These are phyloP conservation scores for Teunomyces panamensis DNA, from an alignment of 805 yeast genomes.

Conservation along the genomic window DNA sequence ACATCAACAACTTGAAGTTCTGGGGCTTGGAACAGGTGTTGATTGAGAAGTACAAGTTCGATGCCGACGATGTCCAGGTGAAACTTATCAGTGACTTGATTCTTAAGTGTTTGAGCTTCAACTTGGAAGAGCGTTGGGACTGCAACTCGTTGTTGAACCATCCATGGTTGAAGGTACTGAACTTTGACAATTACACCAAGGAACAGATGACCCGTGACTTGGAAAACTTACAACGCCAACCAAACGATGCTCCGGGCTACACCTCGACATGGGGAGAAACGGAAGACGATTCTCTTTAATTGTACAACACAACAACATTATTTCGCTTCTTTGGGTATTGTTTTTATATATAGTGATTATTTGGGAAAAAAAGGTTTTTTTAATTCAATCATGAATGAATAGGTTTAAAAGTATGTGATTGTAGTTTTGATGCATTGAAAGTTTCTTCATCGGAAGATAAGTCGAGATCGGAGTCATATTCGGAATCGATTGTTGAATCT, in stretches of 20 bases:
- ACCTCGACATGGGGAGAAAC: constrained; percentile 22
- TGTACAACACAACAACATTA: not conserved
- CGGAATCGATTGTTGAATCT: constrained; percentile 22
- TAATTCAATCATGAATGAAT: not conserved
- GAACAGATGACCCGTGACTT: constrained; percentile 12
- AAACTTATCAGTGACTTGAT: constrained; percentile 46
- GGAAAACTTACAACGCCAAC: constrained; percentile 20
- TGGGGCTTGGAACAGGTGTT: constrained; percentile 52
- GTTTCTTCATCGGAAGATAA: constrained; percentile 17
- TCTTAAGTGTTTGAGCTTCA: constrained; percentile 46
- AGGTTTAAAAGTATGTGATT: constrained; percentile 2
- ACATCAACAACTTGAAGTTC: constrained; percentile 46
- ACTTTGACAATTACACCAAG: constrained; percentile 7
- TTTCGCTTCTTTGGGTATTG: constrained; percentile 1
- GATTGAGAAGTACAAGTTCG: constrained; percentile 48
- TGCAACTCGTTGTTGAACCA: constrained; percentile 53
- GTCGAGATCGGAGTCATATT: constrained; percentile 24
- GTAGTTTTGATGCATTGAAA: constrained; percentile 2
- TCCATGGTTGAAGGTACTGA: constrained; percentile 42
- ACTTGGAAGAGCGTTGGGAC: constrained; percentile 51
- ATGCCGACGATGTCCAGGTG: constrained; percentile 29
- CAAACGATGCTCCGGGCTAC: constrained; percentile 30
- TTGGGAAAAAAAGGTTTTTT: not conserved
- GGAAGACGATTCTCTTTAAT: constrained; percentile 5
- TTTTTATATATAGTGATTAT: not conserved